Conservation (phyloP, 2,329 filamentous ascomycete species). For the Exophiala alcalophila region DNA sequence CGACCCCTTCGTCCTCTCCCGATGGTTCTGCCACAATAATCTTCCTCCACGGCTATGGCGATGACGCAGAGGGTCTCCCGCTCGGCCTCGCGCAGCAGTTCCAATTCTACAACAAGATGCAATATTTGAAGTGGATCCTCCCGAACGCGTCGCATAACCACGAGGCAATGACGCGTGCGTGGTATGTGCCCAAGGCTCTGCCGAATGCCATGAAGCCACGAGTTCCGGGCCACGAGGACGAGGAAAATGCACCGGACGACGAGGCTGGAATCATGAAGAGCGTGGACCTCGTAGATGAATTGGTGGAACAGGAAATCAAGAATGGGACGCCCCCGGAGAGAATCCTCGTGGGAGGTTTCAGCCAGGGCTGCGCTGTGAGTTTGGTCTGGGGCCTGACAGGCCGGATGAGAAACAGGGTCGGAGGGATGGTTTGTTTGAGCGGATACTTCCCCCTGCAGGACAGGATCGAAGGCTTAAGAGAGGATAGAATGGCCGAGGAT, state of each 20-base stretch:
- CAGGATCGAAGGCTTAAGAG: conserved; percentile 39
- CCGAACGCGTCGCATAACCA: conserved; percentile 50
- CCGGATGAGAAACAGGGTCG: conserved; percentile 33
- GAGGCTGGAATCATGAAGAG: conserved; percentile 44
- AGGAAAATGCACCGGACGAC: conserved; percentile 46
- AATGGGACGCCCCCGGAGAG: conserved; percentile 42
- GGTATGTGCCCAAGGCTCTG: conserved; percentile 50
- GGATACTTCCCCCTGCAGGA: conserved; percentile 48
- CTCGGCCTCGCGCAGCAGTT: conserved; percentile 49
- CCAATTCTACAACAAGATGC: conserved; percentile 48
- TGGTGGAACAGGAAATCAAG: conserved; percentile 43
- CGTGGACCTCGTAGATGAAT: conserved; percentile 40
- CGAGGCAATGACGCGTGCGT: conserved; percentile 40
- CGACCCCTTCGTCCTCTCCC: conserved; percentile 15
- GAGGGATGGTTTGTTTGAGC: conserved; percentile 43
- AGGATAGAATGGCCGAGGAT: conserved; percentile 31
- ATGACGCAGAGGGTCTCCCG: conserved; percentile 45
- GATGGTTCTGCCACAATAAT: conserved; percentile 28
- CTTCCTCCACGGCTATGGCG: conserved; percentile 46
- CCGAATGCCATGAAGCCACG: conserved; percentile 39
- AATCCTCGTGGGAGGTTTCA: conserved; percentile 49
- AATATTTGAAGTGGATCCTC: conserved; percentile 50
- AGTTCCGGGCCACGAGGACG: conserved; percentile 39
- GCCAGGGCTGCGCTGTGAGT: conserved; percentile 48
- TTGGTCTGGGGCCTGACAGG: conserved; percentile 45